Conservation (phyloP, 2,329 filamentous ascomycete genomes). For the Sclerotinia borealis region DNA sequence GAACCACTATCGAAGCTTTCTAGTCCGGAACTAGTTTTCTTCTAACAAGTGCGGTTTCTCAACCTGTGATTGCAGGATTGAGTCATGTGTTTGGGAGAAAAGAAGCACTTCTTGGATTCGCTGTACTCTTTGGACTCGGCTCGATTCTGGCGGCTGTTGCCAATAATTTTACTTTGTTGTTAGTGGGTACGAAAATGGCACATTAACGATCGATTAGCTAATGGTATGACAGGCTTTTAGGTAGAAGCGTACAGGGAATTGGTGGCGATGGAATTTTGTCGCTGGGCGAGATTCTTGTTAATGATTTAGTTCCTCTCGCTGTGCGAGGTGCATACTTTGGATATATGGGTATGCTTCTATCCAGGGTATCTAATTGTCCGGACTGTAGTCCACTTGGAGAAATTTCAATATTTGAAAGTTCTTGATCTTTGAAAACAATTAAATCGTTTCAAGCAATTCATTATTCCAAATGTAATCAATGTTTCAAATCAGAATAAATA, state of each 20-base stretch:
- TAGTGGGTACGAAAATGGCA: constrained; percentile 9
- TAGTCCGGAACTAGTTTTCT: constrained; percentile 68
- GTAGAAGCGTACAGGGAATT: constrained; percentile 42
- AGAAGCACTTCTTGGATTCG: constrained; percentile 25
- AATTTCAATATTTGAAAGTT: no score
- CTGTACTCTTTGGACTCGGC: constrained; percentile 36
- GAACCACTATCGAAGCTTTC: constrained; percentile 56
- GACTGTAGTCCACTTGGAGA: no score
- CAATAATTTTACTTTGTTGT: constrained; percentile 34
- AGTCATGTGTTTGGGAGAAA: constrained; percentile 39
- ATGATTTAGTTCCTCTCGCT: constrained; percentile 41
- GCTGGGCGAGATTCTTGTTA: constrained; percentile 41
- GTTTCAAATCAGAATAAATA: no score
- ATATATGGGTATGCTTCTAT: constrained; percentile 28
- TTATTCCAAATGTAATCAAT: no score
- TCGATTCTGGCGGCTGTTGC: constrained; percentile 36
- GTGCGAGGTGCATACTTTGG: constrained; percentile 37
- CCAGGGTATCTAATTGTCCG: no score
- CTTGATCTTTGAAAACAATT: no score
- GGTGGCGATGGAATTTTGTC: constrained; percentile 46
- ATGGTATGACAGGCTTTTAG: constrained; percentile 31
- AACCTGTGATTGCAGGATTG: constrained; percentile 41
- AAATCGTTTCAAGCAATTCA: no score
- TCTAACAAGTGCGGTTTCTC: constrained; percentile 56
- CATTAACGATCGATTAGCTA: neutral